A percentile compares a stretch with the other conserved stretches of the same genome.
phyloP scores from a whole-genome alignment of 139 green algal species.

The Closterium sp. region DNA sequence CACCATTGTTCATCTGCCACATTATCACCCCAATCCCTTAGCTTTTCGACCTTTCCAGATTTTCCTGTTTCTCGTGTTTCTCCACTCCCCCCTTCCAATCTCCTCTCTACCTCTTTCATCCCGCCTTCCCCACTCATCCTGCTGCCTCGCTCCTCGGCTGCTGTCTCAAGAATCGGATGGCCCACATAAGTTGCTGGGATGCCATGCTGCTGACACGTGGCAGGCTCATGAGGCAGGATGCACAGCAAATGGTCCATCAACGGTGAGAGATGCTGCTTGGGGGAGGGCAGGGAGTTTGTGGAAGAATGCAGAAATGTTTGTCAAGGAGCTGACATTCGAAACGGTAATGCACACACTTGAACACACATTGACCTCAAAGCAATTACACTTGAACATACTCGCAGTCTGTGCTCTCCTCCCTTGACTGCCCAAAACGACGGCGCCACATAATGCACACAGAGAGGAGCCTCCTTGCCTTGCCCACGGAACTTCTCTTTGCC shows the following conservation, averaged over 20 bases:
- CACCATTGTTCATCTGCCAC: background rate
- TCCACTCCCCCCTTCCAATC: background rate
- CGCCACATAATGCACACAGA: background rate
- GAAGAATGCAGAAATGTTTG: background rate
- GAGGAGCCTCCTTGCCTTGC: background rate
- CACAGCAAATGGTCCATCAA: slow-evolving; percentile 11
- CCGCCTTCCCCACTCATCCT: background rate
- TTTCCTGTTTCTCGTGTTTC: background rate
- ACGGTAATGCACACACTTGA: no score
- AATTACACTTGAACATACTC: background rate
- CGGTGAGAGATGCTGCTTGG: background rate
- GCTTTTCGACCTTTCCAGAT: background rate
- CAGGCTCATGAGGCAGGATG: slow-evolving; percentile 7
- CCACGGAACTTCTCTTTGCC: background rate
- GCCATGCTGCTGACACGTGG: background rate
- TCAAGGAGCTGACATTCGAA: no score
- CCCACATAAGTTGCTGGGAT: slow-evolving; percentile 9
- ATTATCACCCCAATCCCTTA: background rate
- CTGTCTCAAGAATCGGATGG: background rate
- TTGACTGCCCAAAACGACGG: background rate
- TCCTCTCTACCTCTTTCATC: background rate
- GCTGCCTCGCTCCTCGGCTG: background rate
- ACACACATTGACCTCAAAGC: no score
- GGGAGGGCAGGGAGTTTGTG: background rate
- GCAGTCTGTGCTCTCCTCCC: background rate